Evolutionary conservation across 1,284 basidiomycete genomes (phyloP).

Genomic region (Rugosomyces carneus): DNA sequence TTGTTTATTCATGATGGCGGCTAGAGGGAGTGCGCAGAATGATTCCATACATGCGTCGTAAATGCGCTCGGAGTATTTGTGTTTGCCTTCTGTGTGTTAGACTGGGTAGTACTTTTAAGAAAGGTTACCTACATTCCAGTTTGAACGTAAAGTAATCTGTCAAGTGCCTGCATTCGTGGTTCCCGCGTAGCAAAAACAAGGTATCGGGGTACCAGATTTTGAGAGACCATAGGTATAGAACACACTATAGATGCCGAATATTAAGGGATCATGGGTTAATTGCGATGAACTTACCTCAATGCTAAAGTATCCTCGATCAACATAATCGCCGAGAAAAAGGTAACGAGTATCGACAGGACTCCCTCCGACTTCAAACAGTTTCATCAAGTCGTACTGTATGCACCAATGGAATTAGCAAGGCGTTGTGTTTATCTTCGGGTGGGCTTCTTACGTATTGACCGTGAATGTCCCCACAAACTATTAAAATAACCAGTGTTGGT

Average conservation of each 20-base stretch:
- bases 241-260: constrained; percentile 52
- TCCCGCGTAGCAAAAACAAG: constrained; percentile 85
- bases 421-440: constrained; percentile 1
- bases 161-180: constrained; percentile 86
- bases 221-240: constrained; percentile 82
- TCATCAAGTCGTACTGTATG: constrained; percentile 85
- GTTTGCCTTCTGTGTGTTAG: constrained; percentile 59
- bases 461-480: constrained; percentile 91
- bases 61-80: constrained; percentile 88
- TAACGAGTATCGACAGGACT: constrained; percentile 92
- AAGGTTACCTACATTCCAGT: constrained; percentile 65
- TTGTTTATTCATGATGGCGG: constrained; percentile 96
- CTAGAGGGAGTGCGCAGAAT: constrained; percentile 88
- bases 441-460: constrained; percentile 80
- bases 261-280: background rate
- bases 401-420: constrained; percentile 17
- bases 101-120: background rate
- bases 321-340: constrained; percentile 92
- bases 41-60: constrained; percentile 93
- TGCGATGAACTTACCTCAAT: constrained; percentile 56
- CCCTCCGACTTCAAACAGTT: constrained; percentile 91
- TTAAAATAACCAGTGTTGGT: background rate
- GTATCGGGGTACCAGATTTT: constrained; percentile 94
- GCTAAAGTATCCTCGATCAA: constrained; percentile 91
- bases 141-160: constrained; percentile 91